Percentiles rank a stretch among this genome's conserved stretches.
Evolutionary conservation across 768 basidiomycete genomes (phyloP).

Genomic region (Tephrocybe sp.): DNA sequence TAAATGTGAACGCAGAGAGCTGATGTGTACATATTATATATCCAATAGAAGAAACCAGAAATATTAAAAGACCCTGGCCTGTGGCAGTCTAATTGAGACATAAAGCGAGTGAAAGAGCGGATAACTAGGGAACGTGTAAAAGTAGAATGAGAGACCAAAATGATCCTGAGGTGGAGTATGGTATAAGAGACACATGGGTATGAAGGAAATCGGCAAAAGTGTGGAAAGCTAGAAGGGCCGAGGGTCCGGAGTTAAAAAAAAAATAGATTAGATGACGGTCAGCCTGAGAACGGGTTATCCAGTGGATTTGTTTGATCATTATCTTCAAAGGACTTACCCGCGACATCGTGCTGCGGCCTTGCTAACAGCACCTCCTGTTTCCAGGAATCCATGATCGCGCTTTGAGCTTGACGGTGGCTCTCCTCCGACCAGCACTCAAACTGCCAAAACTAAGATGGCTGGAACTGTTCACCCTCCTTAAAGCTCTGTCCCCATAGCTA

Average conservation of each 20-base stretch:
- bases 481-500: constrained; percentile 91
- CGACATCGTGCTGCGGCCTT: not conserved
- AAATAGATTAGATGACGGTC: not conserved
- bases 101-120: constrained; percentile 12
- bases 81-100: constrained; percentile 15
- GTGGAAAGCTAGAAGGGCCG: constrained; percentile 1
- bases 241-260: constrained; percentile 3
- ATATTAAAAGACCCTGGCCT: constrained; percentile 27
- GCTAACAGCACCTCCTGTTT: constrained; percentile 60
- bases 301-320: not conserved
- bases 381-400: constrained; percentile 63
- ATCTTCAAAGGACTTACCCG: not conserved
- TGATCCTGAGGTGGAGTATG: constrained; percentile 24
- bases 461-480: constrained; percentile 89
- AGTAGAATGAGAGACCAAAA: constrained; percentile 2
- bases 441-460: constrained; percentile 86
- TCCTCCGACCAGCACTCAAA: constrained; percentile 62
- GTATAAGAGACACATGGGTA: constrained; percentile 38
- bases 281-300: constrained; percentile 1
- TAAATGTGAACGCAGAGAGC: constrained; percentile 6
- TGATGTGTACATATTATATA: constrained; percentile 27
- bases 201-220: constrained; percentile 18
- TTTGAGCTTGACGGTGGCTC: constrained; percentile 59
- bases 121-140: not conserved
- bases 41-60: constrained; percentile 29